These are phyloP conservation scores for Xylaria digitata DNA, from an alignment of 2,329 filamentous ascomycete species.

Conservation along the genomic window DNA sequence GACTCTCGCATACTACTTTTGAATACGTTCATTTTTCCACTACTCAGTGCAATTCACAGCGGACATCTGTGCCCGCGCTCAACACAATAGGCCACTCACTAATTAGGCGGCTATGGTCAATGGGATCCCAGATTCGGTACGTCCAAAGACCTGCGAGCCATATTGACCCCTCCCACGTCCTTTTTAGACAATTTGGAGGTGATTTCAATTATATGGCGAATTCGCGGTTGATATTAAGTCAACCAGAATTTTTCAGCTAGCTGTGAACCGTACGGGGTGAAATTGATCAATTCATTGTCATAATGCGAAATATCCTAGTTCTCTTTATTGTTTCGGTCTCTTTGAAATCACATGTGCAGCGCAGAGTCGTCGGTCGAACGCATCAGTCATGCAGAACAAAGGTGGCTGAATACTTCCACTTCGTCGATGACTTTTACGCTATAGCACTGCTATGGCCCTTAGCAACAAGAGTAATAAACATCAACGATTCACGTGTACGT, in stretches of 20 bases:
- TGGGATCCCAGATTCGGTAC: neutral
- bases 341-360: conserved; percentile 11
- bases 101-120: neutral
- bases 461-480: neutral
- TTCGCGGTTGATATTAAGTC: neutral
- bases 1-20: neutral
- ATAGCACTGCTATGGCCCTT: neutral
- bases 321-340: conserved; percentile 21
- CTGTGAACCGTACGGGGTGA: conserved; percentile 3
- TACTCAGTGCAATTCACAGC: neutral
- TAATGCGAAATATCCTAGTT: neutral
- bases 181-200: neutral
- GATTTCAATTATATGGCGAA: neutral
- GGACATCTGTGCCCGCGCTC: neutral
- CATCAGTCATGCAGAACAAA: conserved; percentile 24
- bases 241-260: neutral
- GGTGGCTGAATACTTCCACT: neutral
- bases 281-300: conserved; percentile 13
- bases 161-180: neutral
- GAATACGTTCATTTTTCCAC: neutral
- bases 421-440: neutral
- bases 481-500: neutral
- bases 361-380: conserved; percentile 26
- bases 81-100: neutral
- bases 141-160: conserved; percentile 3